Conservation (phyloP, 495 filamentous ascomycete genomes). For the Aspergillus kassunensis region DNA sequence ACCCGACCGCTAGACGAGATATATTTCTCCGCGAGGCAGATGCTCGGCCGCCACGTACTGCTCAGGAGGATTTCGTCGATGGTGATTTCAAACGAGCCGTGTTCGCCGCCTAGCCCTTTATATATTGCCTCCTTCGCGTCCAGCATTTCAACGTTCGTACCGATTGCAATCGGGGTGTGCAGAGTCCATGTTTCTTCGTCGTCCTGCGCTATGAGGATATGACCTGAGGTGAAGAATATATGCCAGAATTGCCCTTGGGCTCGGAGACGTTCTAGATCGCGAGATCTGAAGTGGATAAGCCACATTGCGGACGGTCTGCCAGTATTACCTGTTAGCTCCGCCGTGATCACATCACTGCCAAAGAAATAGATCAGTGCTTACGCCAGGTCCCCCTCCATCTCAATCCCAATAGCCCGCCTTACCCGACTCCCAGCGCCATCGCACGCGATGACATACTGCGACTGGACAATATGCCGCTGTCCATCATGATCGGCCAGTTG, state of each 20-base stretch:
- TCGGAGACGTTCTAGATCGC: constrained; percentile 16
- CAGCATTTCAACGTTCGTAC: neutral
- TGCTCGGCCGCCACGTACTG: constrained; percentile 19
- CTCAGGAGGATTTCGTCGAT: constrained; percentile 7
- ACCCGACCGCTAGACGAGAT: constrained; percentile 16
- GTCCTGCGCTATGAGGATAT: constrained; percentile 23
- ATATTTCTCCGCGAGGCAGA: constrained; percentile 19
- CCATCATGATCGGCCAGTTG: neutral
- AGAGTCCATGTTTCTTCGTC: constrained; percentile 27
- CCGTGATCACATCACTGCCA: too few species aligned
- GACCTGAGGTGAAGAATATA: constrained; percentile 15
- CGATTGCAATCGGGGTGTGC: constrained; percentile 13
- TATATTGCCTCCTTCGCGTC: neutral
- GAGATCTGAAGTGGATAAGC: constrained; percentile 30
- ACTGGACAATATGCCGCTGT: neutral
- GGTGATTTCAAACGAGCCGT: neutral
- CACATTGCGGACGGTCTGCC: constrained; percentile 11
- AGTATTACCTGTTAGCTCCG: too few species aligned
- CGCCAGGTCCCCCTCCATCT: constrained; percentile 14
- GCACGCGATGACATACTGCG: constrained; percentile 15
- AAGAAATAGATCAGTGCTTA: too few species aligned
- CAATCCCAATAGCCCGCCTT: constrained; percentile 8
- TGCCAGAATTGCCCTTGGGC: constrained; percentile 28
- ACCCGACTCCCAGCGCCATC: constrained; percentile 19
- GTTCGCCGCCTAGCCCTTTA: neutral